Base-by-base conservation (phyloP, 1,284 basidiomycete genomes). In the Ceratobasidium theobromae region DNA sequence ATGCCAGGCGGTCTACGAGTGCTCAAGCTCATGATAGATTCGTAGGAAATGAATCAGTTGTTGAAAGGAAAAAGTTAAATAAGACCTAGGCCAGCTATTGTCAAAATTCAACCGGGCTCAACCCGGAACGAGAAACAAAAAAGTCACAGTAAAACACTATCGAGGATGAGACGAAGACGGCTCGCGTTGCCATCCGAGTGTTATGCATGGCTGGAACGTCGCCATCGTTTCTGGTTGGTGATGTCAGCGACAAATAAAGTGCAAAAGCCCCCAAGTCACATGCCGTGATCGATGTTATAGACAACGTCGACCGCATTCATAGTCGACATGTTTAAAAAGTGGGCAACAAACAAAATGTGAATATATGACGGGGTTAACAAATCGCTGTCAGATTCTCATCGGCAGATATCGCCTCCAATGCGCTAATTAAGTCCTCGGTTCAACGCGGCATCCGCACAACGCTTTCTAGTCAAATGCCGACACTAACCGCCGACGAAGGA, bases 401-500 rank as follows among this genome's bases (percentile, higher is more conserved):
- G 68, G 87, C 88, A 35, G 96, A 99, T 75, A 86, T 99, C 69
- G 84, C 93, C 41, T 88, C 91, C 25, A 93, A 95, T 72, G 95
- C 94, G n/a, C 91, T 91, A 65, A 84, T 98, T 70, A 99, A 99
- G 78, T 89, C 93, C 30, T 98, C 95, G 8, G 89, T 95, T 6
- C 96, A 98, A 75, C 84, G 97, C 74, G 84, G 86, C 69, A 95
- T 98, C 76, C 87, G 97, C 57, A 79, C 86, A 33, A 83, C 83
- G 66, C 80, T 98, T 33, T 81, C 96, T 62, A 84, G 88, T 33
- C 94, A 98, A 74, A 91, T 93, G 84, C 92, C 89, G 67, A 84
- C 93, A 69, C 75, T 83, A 23, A 73, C 76, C 1, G 75, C 72
- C 23, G 73, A 71, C 28, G 86, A 86, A 70, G 83, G 83, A 52